These are phyloP conservation scores for Botryosphaeria dothidea DNA, from an alignment of 2,329 filamentous ascomycete genomes.

Conservation along the genomic window DNA sequence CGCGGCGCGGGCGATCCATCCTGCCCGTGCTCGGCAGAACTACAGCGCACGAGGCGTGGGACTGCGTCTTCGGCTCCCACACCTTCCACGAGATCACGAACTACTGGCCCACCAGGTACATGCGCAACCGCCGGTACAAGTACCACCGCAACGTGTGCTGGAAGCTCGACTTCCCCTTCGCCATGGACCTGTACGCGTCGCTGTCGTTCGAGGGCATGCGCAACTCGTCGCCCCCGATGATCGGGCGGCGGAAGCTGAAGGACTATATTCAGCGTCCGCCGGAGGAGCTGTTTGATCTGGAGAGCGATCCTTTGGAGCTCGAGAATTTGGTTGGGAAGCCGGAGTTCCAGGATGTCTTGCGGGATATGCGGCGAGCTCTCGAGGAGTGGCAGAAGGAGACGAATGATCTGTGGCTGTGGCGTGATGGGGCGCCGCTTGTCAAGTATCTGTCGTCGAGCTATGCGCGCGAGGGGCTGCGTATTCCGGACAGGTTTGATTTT, in stretches of 20 bases:
- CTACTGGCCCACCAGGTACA: constrained; percentile 53
- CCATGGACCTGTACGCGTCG: constrained; percentile 48
- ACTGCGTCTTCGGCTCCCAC: constrained; percentile 52
- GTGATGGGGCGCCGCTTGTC: background rate
- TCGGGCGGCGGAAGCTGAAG: constrained; percentile 44
- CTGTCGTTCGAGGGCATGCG: constrained; percentile 49
- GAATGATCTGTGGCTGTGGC: constrained; percentile 1
- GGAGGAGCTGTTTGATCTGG: constrained; percentile 52
- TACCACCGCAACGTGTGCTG: constrained; percentile 55
- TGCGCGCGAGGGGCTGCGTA: background rate
- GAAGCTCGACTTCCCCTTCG: constrained; percentile 53
- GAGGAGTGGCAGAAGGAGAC: constrained; percentile 7
- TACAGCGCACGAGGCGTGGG: background rate
- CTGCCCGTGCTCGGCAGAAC: constrained; percentile 36
- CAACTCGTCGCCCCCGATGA: constrained; percentile 36
- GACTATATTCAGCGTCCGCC: constrained; percentile 47
- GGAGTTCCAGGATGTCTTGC: background rate
- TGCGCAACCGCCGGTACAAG: constrained; percentile 48
- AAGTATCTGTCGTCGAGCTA: background rate
- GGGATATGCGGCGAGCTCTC: background rate
- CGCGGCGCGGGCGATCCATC: constrained; percentile 38
- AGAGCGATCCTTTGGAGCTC: constrained; percentile 28
- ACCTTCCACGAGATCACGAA: constrained; percentile 55
- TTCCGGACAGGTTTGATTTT: constrained; percentile 10
- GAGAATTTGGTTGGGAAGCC: background rate